Evolutionary conservation across 805 yeast species (phyloP).

Genomic region (Saccharomyces cerevisiae): DNA sequence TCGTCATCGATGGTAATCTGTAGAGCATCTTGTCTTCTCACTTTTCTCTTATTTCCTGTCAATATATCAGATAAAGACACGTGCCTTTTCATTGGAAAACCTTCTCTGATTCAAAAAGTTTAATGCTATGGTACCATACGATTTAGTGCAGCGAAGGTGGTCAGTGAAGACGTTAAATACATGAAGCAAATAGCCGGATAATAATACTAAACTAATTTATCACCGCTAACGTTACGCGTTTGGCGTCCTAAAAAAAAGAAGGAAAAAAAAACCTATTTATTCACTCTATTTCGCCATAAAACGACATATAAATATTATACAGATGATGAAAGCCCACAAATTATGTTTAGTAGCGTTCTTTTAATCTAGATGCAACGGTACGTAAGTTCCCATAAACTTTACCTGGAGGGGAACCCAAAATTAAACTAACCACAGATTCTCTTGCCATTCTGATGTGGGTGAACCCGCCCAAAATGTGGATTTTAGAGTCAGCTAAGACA

Average conservation of each 20-base stretch:
- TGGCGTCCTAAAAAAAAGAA: neutral
- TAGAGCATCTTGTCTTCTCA: neutral
- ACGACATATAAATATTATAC: conserved; percentile 1
- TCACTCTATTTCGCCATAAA: neutral
- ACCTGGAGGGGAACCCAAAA: conserved; percentile 97
- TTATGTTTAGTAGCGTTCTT: conserved; percentile 67
- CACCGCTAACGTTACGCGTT: neutral
- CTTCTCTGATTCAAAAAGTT: neutral
- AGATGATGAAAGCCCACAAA: neutral
- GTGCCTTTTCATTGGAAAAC: conserved; percentile 6
- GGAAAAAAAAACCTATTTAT: neutral
- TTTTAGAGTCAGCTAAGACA: conserved; percentile 92
- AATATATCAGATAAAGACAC: conserved; percentile 8
- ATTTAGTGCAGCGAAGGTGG: neutral
- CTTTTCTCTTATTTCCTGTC: conserved; percentile 9
- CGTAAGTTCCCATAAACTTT: conserved; percentile 95
- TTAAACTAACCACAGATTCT: conserved; percentile 88
- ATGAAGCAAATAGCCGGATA: neutral
- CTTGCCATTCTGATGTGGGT: conserved; percentile 98
- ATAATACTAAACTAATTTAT: neutral
- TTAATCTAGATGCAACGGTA: conserved; percentile 93
- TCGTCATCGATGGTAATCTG: neutral
- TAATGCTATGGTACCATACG: neutral
- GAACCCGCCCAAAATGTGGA: conserved; percentile 94
- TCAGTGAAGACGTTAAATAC: neutral